Percentiles rank a stretch among this genome's conserved stretches.
phyloP scores from a whole-genome alignment of 805 yeast genomes.

The Starmera dryadoides region DNA sequence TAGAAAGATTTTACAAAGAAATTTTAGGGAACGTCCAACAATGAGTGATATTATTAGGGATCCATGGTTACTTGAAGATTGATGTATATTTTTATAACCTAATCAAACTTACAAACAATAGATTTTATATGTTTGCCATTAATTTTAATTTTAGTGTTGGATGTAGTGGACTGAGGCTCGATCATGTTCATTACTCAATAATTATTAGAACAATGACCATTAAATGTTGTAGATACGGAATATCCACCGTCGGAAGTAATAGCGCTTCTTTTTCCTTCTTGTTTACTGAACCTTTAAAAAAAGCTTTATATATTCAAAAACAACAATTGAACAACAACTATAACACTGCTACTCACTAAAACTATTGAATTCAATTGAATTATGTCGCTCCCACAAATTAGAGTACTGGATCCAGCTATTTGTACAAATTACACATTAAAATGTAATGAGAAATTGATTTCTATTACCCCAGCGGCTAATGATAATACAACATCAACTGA shows the following conservation, averaged over 20 bases:
- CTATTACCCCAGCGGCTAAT: conserved; percentile 7
- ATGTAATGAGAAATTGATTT: conserved; percentile 19
- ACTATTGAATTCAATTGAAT: too few relatives aligned
- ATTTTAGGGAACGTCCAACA: conserved; percentile 60
- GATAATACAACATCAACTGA: conserved; percentile 13
- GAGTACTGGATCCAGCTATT: neutral
- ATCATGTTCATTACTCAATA: too few relatives aligned
- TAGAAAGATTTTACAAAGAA: conserved; percentile 58
- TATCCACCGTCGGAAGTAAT: too few relatives aligned
- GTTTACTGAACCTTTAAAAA: too few relatives aligned
- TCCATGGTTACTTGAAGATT: conserved; percentile 45
- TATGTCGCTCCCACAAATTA: neutral
- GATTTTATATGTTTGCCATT: neutral
- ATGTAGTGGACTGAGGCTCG: too few relatives aligned
- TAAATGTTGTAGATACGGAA: too few relatives aligned
- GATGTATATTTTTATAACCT: neutral
- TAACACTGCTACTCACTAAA: too few relatives aligned
- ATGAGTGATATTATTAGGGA: conserved; percentile 65
- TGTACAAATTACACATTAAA: conserved; percentile 13
- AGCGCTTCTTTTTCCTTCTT: too few relatives aligned
- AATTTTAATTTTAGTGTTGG: too few relatives aligned
- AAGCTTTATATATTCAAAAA: too few relatives aligned
- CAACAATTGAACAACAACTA: too few relatives aligned
- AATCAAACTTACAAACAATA: neutral
- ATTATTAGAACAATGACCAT: too few relatives aligned